These are phyloP conservation scores for Gossypium rotundifolium DNA, from an alignment of 345 rosid genomes.

Conservation along the genomic window DNA sequence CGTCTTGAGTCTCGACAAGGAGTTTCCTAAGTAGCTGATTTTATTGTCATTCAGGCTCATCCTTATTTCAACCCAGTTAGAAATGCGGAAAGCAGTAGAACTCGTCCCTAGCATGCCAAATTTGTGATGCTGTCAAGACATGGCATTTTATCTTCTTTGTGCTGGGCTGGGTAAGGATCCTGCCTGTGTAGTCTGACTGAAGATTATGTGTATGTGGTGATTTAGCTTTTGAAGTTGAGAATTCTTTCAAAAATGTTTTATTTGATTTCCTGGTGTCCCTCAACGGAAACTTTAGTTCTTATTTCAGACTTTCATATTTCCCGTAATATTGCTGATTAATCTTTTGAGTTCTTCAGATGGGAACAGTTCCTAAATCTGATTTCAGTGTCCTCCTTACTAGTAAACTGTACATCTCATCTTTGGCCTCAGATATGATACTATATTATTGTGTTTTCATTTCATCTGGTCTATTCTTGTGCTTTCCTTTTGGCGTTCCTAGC, in stretches of 20 bases:
- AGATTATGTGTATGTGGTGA: background rate
- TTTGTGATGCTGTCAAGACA: slow-evolving; percentile 18
- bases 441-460: background rate
- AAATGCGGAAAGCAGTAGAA: slow-evolving; percentile 85
- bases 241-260: background rate
- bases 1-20: background rate
- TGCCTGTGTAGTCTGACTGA: slow-evolving; percentile 16
- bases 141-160: background rate
- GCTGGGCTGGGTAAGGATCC: background rate
- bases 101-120: slow-evolving; percentile 31
- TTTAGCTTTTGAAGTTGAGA: background rate
- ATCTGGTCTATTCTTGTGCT: background rate
- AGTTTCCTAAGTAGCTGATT: background rate
- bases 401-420: background rate
- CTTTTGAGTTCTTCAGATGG: background rate
- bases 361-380: slow-evolving; percentile 4
- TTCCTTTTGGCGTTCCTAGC: background rate
- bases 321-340: background rate
- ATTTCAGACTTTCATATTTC: background rate
- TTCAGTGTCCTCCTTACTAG: background rate
- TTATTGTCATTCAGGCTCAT: slow-evolving; percentile 54
- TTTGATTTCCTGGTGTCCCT: background rate
- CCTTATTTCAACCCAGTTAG: slow-evolving; percentile 81
- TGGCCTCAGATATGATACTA: background rate
- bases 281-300: background rate